Conservation (phyloP, 169 alveolate species). For the Plasmodium coatneyi region DNA sequence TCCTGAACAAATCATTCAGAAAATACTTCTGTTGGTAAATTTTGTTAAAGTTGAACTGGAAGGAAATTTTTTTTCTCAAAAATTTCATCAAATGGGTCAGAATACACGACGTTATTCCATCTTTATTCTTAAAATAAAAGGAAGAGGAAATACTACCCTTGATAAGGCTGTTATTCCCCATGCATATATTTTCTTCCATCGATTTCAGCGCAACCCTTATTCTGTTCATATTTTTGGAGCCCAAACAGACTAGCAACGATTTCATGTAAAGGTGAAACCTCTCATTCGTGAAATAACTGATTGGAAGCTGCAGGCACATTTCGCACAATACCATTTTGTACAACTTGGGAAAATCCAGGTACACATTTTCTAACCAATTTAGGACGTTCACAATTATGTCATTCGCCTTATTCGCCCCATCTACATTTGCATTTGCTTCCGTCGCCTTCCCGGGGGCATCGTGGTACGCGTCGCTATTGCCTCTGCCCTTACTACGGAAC, state of each 20-base stretch:
- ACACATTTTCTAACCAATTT: conserved; percentile 39
- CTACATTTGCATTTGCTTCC: not conserved
- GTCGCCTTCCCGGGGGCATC: not conserved
- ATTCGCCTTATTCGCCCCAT: not conserved
- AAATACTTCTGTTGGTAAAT: conserved; percentile 48
- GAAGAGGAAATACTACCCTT: conserved; percentile 25
- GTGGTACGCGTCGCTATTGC: not conserved
- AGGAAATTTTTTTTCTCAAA: conserved; percentile 19
- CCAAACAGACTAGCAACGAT: conserved; percentile 55
- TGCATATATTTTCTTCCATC: conserved; percentile 23
- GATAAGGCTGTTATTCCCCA: not conserved
- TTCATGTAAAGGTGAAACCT: conserved; percentile 50
- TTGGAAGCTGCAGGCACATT: conserved; percentile 33
- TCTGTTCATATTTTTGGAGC: conserved; percentile 21
- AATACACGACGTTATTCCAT: conserved; percentile 21
- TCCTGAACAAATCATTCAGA: conserved; percentile 17
- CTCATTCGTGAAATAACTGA: conserved; percentile 20
- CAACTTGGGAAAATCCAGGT: conserved; percentile 28
- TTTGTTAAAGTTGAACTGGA: conserved; percentile 27
- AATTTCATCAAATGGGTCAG: conserved; percentile 19
- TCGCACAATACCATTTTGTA: conserved; percentile 48
- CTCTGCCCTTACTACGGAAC: not conserved
- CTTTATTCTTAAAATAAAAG: conserved; percentile 24
- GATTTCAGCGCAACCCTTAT: conserved; percentile 38
- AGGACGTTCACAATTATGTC: conserved; percentile 16